Evolutionary conservation across 495 filamentous ascomycete species (phyloP), one percentile per base, ranked within the genome.

Genomic region (Lindgomyces ingoldianus): DNA sequence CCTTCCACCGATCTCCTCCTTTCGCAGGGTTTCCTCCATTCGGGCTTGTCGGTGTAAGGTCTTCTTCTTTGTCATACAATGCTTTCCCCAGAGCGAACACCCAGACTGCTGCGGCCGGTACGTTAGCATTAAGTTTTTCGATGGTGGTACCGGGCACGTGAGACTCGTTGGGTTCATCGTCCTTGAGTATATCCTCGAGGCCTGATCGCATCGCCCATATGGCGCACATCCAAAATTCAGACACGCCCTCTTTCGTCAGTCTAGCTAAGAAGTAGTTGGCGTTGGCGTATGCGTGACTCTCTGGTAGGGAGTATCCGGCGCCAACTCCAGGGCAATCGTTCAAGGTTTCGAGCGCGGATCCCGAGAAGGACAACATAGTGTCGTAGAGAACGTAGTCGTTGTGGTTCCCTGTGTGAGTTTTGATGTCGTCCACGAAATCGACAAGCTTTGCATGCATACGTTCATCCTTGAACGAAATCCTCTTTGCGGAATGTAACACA

Each of bases 211-310:
- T 44, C 0, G 26, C 44, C 62, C 62, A 70, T 8, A 65, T 39
- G 9, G 27, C 30, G 36, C 62, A 65, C 2, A 65, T 25, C 45
- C 41, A 58, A 46, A 36, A 53, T 3, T 54, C 67, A 9, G n/a
- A 33, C 1, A 65, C 16, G 2, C 52, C 51, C 10, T 49, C 52
- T 19, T 24, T 36, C 2, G 62, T 65, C 0, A 70, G 42, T 6
- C 44, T 26, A 4, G 67, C 67, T 16, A 62, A 19, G 30, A 70
- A 65, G 57, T 55, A 64, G 29, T 70, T 53, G 14, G 55, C 4
- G 46, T 65, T 65, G n/a, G 67, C 26, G 47, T 42, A 70, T n/a
- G 67, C 67, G 46, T 65, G 56, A 24, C 45, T 33, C 42, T 70
- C 67, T 0, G 67, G 50, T 11, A 55, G 36, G 18, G 57, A 61